Evolutionary conservation across 441 rosid genomes (phyloP), one percentile per base, ranked within the genome.

Genomic region (Aquilaria agallochum): DNA sequence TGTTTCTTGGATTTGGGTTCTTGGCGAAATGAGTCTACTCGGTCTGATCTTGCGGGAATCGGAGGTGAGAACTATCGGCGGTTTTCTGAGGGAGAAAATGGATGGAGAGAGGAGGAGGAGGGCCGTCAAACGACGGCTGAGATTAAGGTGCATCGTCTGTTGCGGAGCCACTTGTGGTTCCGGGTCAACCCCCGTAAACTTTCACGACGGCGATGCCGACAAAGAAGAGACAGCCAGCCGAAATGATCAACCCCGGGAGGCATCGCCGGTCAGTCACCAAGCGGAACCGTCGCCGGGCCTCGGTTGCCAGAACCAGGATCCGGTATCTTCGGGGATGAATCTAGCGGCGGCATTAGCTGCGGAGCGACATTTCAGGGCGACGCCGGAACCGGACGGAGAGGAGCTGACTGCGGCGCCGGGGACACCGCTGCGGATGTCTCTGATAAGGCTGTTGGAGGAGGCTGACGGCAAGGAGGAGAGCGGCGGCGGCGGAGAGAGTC

Each of bases 311-410:
- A 47, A 56, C 45, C 9, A 0, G 5, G 45, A 9, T 11, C 72
- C 72, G 62, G 51, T 64, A 12, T 50, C 58, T 36, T 52, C 77
- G 54, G 79, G 83, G 3, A 83, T 82, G 84, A 89, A 85, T 70
- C 87, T 89, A 3, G 96, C 94, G 7, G 79, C 84, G 57, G 96
- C 92, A 9, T 68, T 89, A 36, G 96, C 89, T 14, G 90, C 84
- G 50, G 96, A 89, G 76, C 69, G 96, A 54, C 78, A 83, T 14
- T 69, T 72, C 50, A 54, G 83, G 68, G 74, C 67, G 27, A 55
- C 67, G 32, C 58, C 52, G 45, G 46, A n/a, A n/a, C n/a, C n/a
- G n/a, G n/a, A n/a, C n/a, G n/a, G n/a, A n/a, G n/a, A n/a, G n/a
- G n/a, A n/a, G n/a, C n/a, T n/a, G n/a, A n/a, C n/a, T n/a, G 74